Conservation (phyloP, 2,329 filamentous ascomycete species). For the Penicillium sp. region DNA sequence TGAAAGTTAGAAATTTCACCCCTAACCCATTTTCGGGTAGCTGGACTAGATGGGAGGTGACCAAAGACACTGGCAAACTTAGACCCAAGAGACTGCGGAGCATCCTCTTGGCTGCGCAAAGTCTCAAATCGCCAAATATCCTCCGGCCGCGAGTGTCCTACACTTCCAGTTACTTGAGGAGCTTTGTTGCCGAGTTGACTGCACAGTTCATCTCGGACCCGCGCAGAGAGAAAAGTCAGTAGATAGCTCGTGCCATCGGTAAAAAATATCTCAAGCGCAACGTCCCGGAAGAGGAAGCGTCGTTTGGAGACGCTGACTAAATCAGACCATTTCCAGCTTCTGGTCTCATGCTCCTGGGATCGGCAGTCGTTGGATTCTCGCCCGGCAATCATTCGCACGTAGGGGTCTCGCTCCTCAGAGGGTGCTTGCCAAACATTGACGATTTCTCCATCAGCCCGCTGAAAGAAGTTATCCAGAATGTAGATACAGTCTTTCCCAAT, state of each 20-base stretch:
- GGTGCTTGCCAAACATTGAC: slow-evolving; percentile 96
- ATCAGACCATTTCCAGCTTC: slow-evolving; percentile 92
- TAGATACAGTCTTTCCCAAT: slow-evolving; percentile 90
- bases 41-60: slow-evolving; percentile 75
- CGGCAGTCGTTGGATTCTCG: slow-evolving; percentile 64
- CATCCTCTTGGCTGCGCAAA: slow-evolving; percentile 67
- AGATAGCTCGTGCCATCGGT: slow-evolving; percentile 95
- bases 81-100: slow-evolving; percentile 70
- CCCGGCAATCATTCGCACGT: slow-evolving; percentile 88
- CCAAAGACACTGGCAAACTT: slow-evolving; percentile 94
- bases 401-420: slow-evolving; percentile 87
- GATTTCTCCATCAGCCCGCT: slow-evolving; percentile 91
- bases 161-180: slow-evolving; percentile 72
- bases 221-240: slow-evolving; percentile 75
- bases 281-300: slow-evolving; percentile 90
- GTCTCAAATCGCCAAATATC: slow-evolving; percentile 91
- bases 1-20: slow-evolving; percentile 98
- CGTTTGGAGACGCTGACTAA: slow-evolving; percentile 95
- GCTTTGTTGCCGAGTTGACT: slow-evolving; percentile 74
- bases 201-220: slow-evolving; percentile 76
- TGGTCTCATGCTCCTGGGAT: slow-evolving; percentile 72
- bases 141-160: slow-evolving; percentile 72
- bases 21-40: slow-evolving; percentile 85
- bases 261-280: slow-evolving; percentile 96
- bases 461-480: slow-evolving; percentile 95